Percentiles rank a stretch among this genome's conserved stretches.
Evolutionary conservation across 805 yeast genomes (phyloP).

Genomic region (Zygotorulaspora danielsina): DNA sequence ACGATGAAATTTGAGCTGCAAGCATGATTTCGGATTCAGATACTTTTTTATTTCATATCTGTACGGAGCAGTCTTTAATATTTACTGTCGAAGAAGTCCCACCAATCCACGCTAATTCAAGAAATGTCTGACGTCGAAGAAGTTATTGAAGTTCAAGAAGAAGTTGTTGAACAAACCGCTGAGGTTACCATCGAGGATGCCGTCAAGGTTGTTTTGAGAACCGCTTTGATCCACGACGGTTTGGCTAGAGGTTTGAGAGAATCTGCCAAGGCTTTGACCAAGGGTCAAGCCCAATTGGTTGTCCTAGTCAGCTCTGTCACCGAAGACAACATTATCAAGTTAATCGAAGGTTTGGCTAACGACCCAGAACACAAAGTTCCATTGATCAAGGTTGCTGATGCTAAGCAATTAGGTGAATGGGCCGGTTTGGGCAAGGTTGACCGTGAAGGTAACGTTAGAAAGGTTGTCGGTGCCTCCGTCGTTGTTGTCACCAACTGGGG

Average conservation of each 20-base stretch:
- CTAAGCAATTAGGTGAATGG: constrained; percentile 99
- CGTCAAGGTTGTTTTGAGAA: constrained; percentile 95
- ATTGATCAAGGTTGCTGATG: constrained; percentile 98
- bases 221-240: constrained; percentile 97
- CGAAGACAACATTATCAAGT: constrained; percentile 93
- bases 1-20: not conserved
- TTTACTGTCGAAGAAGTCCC: constrained; percentile 71
- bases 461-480: constrained; percentile 99
- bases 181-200: constrained; percentile 97
- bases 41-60: constrained; percentile 13
- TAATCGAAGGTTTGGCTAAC: constrained; percentile 98
- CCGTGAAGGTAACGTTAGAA: constrained; percentile 99
- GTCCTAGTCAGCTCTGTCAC: constrained; percentile 98
- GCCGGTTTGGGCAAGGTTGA: constrained; percentile 99
- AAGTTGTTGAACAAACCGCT: constrained; percentile 74
- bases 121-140: constrained; percentile 92
- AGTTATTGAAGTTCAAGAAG: constrained; percentile 81
- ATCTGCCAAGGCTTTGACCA: constrained; percentile 97
- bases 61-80: constrained; percentile 53
- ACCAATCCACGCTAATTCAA: constrained; percentile 25
- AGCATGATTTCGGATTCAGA: not conserved
- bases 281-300: constrained; percentile 96
- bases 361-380: constrained; percentile 96
- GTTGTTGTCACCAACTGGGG: constrained; percentile 99
- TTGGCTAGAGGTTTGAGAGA: constrained; percentile 99